These are phyloP conservation scores for Nicotiana tabacum DNA, from an alignment of 257 asterid genomes.

Conservation along the genomic window DNA sequence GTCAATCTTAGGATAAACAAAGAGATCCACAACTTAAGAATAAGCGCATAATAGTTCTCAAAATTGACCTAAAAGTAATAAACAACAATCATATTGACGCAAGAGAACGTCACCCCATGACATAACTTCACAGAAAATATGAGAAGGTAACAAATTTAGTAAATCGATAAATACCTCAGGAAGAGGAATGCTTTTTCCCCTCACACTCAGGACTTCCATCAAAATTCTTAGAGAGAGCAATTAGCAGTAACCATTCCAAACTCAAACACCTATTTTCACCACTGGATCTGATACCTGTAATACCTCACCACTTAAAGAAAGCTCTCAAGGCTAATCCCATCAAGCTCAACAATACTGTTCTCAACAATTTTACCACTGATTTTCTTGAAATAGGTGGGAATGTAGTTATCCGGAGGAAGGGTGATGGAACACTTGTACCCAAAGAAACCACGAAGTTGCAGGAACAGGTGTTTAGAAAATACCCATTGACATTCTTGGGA, in stretches of 20 bases:
- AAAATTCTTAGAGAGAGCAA: conserved; percentile 71
- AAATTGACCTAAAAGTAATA: not conserved
- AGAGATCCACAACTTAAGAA: conserved; percentile 44
- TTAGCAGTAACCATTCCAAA: conserved; percentile 78
- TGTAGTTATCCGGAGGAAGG: conserved; percentile 87
- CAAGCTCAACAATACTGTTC: conserved; percentile 73
- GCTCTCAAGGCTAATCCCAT: conserved; percentile 84
- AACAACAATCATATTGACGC: not conserved
- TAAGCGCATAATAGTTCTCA: conserved; percentile 34
- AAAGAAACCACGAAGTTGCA: conserved; percentile 54
- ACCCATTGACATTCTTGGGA: conserved; percentile 42
- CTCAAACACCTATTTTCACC: conserved; percentile 73
- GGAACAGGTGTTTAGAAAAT: conserved; percentile 47
- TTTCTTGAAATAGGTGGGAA: conserved; percentile 63
- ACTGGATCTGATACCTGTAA: conserved; percentile 73
- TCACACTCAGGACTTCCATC: conserved; percentile 58
- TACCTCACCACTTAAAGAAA: conserved; percentile 92
- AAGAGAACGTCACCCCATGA: not conserved
- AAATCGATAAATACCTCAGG: conserved; percentile 21
- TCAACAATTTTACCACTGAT: conserved; percentile 76
- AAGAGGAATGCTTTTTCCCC: conserved; percentile 56
- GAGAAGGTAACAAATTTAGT: not conserved
- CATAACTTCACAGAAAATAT: not conserved
- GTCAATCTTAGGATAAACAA: conserved; percentile 44
- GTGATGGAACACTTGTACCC: conserved; percentile 52